Evolutionary conservation across 2,329 filamentous ascomycete species (phyloP), one percentile per base, ranked within the genome.

Genomic region (Diaporthe capsici): DNA sequence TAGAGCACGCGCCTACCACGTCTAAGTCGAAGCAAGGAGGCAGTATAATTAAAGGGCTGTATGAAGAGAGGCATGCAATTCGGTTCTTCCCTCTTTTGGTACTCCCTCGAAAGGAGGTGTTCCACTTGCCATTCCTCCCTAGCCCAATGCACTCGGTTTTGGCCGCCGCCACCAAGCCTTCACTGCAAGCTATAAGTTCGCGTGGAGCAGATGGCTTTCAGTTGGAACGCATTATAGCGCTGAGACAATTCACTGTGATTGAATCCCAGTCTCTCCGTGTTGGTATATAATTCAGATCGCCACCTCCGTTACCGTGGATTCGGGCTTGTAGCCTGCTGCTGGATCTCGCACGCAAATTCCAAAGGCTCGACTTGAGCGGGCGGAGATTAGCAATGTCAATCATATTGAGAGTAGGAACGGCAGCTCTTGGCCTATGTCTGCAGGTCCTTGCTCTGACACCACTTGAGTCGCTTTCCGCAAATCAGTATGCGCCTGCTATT

Each of bases 41-140:
- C 13, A 42, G 4, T n/a, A 70, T 4, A 22, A 34, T 25, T 20
- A 9, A 31, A 17, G 1, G 15, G 1, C 2, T 3, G 10, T 8
- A 25, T 53, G 10, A 2, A 6, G 49, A 55, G 31, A 17, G 49
- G 22, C 4, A 28, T 13, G 34, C 8, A 55, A 20, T 37, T 55
- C 51, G 3, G 4, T 15, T 9, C 4, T 12, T 28, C n/a, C 8
- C n/a, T 63, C 39, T 28, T 44, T 28, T 15, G n/a, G 12, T 9
- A 6, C 37, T 61, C 20, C 58, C 28, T 61, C 55, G 3, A 13
- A 17, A 17, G 22, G 37, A 44, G n/a, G 5, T 28, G 58, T 63
- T 63, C 39, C 58, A 63, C 37, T 28, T 20, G 15, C 5, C 58
- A 63, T 63, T 63, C 58, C 58, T 63, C 39, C 31, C 58, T 63